phyloP scores from a whole-genome alignment of 768 basidiomycete species.

The Auriscalpium orientale region DNA sequence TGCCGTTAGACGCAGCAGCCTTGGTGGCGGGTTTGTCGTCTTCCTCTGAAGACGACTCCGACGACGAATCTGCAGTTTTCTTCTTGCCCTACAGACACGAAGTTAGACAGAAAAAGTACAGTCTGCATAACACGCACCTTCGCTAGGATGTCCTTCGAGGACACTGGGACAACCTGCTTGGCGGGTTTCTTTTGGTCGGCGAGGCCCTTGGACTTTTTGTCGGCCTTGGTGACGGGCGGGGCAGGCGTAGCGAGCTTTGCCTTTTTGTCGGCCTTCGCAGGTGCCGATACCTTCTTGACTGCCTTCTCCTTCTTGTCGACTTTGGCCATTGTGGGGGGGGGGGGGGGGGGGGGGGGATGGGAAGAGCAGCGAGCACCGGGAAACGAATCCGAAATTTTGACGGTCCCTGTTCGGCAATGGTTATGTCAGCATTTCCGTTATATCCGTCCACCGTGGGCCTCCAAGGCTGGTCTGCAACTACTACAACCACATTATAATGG shows the following conservation, averaged over 20 bases:
- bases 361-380: constrained; percentile 3
- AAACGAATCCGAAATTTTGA: constrained; percentile 12
- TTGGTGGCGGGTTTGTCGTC: not conserved
- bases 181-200: constrained; percentile 16
- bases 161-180: constrained; percentile 23
- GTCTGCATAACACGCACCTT: constrained; percentile 21
- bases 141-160: constrained; percentile 36
- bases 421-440: too few species aligned
- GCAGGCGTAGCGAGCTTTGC: constrained; percentile 24
- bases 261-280: constrained; percentile 26
- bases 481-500: not conserved
- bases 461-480: too few species aligned
- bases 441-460: too few species aligned
- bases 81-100: too few species aligned
- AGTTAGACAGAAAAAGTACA: not conserved
- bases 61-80: too few species aligned
- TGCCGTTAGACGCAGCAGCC: not conserved
- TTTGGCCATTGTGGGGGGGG: constrained; percentile 30
- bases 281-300: constrained; percentile 16
- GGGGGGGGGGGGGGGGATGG: constrained; percentile 1
- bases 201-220: constrained; percentile 32
- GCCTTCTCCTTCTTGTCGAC: constrained; percentile 31
- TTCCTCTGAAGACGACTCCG: not conserved
- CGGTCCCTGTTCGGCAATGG: not conserved
- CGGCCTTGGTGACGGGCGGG: constrained; percentile 10